Percentiles rank a stretch among this genome's conserved stretches.
These are phyloP conservation scores for Clarireedia homoeocarpa DNA, from an alignment of 2,329 filamentous ascomycete species.

Conservation along the genomic window DNA sequence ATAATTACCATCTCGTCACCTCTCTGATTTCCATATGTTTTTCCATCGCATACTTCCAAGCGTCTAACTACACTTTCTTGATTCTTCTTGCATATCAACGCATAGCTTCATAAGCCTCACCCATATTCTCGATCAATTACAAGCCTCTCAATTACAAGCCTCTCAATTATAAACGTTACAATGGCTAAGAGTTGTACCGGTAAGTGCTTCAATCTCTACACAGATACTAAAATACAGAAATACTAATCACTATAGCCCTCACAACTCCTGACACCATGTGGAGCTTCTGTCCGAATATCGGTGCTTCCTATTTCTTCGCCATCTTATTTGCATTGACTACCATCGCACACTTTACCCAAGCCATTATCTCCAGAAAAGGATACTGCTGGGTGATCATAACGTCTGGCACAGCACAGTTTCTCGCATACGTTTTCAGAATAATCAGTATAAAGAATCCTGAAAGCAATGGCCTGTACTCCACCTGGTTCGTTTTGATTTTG, in stretches of 20 bases:
- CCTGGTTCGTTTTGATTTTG: slow-evolving; percentile 20
- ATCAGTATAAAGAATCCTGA: slow-evolving; percentile 25
- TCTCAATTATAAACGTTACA: background rate
- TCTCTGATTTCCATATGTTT: too few relatives aligned
- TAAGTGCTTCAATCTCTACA: background rate
- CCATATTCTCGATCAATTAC: too few relatives aligned
- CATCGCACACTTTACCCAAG: slow-evolving; percentile 29
- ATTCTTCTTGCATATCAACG: too few relatives aligned
- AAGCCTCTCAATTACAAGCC: too few relatives aligned
- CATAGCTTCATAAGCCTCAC: too few relatives aligned
- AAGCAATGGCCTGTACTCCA: slow-evolving; percentile 15
- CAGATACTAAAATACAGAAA: background rate
- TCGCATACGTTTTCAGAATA: slow-evolving; percentile 15
- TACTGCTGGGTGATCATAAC: slow-evolving; percentile 16
- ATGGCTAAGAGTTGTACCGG: background rate
- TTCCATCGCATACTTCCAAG: too few relatives aligned
- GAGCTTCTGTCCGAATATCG: slow-evolving; percentile 25
- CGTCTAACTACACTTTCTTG: too few relatives aligned
- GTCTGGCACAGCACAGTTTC: slow-evolving; percentile 12
- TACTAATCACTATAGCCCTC: background rate
- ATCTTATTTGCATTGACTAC: slow-evolving; percentile 29
- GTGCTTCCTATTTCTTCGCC: slow-evolving; percentile 29
- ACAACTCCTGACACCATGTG: slow-evolving; percentile 5
- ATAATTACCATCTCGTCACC: too few relatives aligned
- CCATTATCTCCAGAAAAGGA: slow-evolving; percentile 27